A percentile compares a stretch with the other conserved stretches of the same genome.
phyloP scores from a whole-genome alignment of 306 rosid genomes.

The Prunus salicina region DNA sequence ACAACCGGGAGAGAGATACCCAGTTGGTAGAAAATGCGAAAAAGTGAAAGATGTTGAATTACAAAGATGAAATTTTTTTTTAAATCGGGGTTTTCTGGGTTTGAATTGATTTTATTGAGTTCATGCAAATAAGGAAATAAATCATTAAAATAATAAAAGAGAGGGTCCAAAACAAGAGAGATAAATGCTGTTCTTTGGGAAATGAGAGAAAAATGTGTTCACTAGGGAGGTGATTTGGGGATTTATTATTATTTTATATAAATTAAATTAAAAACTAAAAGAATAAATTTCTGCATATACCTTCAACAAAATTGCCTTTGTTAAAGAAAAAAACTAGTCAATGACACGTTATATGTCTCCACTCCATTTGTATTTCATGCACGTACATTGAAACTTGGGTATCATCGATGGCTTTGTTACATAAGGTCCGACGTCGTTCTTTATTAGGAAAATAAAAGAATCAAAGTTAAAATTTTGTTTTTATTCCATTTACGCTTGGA shows the following conservation, averaged over 20 bases:
- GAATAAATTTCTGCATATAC: too few species aligned
- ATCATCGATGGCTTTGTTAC: neutral
- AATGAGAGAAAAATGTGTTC: neutral
- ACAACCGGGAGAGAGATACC: slow-evolving; percentile 12
- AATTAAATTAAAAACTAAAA: too few species aligned
- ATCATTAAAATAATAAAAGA: neutral
- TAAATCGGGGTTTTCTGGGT: neutral
- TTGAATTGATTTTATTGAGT: neutral
- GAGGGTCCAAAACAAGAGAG: neutral
- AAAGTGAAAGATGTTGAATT: slow-evolving; percentile 11
- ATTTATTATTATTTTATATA: too few species aligned
- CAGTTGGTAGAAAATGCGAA: neutral
- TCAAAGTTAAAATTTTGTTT: neutral
- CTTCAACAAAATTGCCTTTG: too few species aligned
- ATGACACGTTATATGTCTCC: neutral
- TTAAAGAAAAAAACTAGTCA: neutral
- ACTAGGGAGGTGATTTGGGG: too few species aligned
- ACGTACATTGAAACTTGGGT: neutral
- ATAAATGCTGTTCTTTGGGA: neutral
- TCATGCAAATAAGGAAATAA: neutral
- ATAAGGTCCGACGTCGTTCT: neutral
- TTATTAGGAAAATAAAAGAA: neutral
- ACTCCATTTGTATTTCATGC: neutral
- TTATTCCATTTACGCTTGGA: too few species aligned
- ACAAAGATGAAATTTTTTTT: neutral